These are phyloP conservation scores for Mortierella antarctica DNA, from an alignment of 192 early-diverging fungal genomes.

Conservation along the genomic window DNA sequence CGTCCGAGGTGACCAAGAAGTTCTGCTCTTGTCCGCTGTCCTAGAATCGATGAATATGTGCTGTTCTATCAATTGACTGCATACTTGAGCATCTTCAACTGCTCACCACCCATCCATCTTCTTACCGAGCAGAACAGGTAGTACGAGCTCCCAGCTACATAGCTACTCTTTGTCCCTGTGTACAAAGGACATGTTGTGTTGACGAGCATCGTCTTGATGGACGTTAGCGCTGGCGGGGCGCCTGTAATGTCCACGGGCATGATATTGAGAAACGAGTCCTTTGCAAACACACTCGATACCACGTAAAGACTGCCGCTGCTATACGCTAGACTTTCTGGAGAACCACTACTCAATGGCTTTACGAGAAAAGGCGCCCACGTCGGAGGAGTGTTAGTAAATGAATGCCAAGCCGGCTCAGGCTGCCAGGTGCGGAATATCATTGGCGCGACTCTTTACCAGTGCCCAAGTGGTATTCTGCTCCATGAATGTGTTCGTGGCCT, in stretches of 20 bases:
- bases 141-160: background rate
- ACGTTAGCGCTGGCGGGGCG: background rate
- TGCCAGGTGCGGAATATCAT: background rate
- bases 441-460: conserved; percentile 1
- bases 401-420: background rate
- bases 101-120: background rate
- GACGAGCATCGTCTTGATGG: background rate
- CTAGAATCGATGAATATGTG: background rate
- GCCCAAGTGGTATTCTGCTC: conserved; percentile 11
- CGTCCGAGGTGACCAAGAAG: conserved; percentile 9
- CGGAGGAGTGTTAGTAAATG: background rate
- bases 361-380: background rate
- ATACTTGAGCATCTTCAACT: too few species aligned
- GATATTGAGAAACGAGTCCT: background rate
- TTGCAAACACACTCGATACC: background rate
- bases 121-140: conserved; percentile 15
- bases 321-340: background rate
- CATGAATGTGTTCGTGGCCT: background rate
- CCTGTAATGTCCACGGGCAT: conserved; percentile 7
- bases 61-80: too few species aligned
- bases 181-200: background rate
- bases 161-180: background rate
- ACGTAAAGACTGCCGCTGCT: conserved; percentile 2
- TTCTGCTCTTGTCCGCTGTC: background rate
- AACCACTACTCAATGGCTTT: background rate